Evolutionary conservation across 2,329 filamentous ascomycete species (phyloP).

Genomic region (Aspergillus pseudotamarii): DNA sequence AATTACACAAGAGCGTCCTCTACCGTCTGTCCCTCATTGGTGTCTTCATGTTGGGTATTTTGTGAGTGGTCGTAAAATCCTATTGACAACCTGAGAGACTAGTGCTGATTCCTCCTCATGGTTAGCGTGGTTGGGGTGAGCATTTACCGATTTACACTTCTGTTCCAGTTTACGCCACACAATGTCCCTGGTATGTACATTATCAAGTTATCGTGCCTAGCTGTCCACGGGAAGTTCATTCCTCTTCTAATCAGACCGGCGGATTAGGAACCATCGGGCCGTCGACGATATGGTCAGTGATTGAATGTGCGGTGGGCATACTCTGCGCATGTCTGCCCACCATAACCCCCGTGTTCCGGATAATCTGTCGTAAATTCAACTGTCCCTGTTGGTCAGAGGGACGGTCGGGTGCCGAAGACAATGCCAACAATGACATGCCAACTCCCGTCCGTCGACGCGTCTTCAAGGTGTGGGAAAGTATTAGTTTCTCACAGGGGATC

Average conservation of each 20-base stretch:
- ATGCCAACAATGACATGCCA: neutral
- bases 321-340: neutral
- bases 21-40: neutral
- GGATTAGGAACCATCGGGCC: neutral
- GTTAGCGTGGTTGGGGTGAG: neutral
- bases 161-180: neutral
- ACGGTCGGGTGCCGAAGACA: neutral
- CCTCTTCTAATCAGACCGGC: neutral
- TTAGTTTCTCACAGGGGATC: neutral
- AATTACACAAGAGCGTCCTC: neutral
- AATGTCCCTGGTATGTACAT: neutral
- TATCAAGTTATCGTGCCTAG: neutral
- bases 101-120: neutral
- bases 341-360: neutral
- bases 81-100: neutral
- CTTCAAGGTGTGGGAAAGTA: neutral
- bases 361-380: neutral
- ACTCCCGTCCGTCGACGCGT: neutral
- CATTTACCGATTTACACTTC: neutral
- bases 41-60: neutral
- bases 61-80: neutral
- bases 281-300: neutral
- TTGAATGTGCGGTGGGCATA: neutral
- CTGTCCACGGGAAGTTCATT: fast-evolving
- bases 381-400: neutral